Base-by-base conservation (phyloP, 83 land plant genomes). In the Thuja plicata region DNA sequence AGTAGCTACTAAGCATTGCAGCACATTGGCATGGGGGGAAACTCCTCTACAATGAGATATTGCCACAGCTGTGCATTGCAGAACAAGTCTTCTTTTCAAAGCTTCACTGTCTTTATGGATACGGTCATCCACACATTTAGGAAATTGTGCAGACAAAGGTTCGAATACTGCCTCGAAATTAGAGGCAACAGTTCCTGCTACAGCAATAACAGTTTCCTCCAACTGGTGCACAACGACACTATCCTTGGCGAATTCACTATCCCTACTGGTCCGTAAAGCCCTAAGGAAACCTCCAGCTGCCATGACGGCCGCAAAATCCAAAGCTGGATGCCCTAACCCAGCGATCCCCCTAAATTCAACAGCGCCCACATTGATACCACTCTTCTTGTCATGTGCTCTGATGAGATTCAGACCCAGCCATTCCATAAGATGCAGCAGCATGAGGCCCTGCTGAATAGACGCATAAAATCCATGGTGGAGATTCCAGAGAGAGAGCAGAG, bases 401-500 rank as follows among this genome's bases (percentile, higher is more conserved):
- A 92, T 84, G n/a, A 88, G 88, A 60, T 89, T 66, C 40, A 89
- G 88, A 32, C 90, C 70, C 76, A 89, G 85, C 97, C 95, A 95
- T 87, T 95, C 97, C 87, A 92, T 35, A 89, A 94, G 88, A 86
- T 91, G 92, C 48, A 95, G 88, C 32, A 95, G 52, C 94, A 95
- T 91, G 38, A 95, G 87, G 71, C 94, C 95, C 88, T 89, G 71
- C 66, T 85, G 40, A 37, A 95, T 40, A 30, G 83, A 57, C 15
- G 50, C 86, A 55, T 38, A n/a, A 73, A 80, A 77, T 15, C 89
- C 92, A 88, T 57, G 84, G 37, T 86, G 84, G 57, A 80, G 74
- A 60, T 86, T 86, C 93, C 94, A 12, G 9, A 93, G 71, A 30
- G 89, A 87, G 19, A 92, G 84, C 46, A 95, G 86, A 85, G 43